Percentiles rank a stretch among this genome's conserved stretches.
phyloP scores from a whole-genome alignment of 1,139 yeast genomes.

The Debaryomycetaceae sp. region DNA sequence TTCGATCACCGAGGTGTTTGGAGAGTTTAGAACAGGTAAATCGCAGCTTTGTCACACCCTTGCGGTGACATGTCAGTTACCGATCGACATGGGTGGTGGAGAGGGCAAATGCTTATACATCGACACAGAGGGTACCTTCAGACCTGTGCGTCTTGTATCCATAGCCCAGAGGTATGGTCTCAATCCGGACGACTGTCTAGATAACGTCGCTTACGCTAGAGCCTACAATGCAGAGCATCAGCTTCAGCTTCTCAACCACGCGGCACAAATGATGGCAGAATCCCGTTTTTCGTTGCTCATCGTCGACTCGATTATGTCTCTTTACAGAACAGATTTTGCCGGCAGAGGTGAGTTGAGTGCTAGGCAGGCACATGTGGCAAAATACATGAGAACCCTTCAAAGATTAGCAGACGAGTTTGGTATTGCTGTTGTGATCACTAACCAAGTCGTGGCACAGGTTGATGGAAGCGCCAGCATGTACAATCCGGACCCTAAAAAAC shows the following conservation, averaged over 20 bases:
- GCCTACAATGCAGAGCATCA: slow-evolving; percentile 98
- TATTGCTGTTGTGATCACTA: slow-evolving; percentile 95
- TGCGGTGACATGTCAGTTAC: slow-evolving; percentile 95
- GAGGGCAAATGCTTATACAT: slow-evolving; percentile 96
- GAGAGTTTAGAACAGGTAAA: slow-evolving; percentile 97
- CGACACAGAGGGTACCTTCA: slow-evolving; percentile 95
- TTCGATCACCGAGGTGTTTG: slow-evolving; percentile 92
- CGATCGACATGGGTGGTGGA: slow-evolving; percentile 98
- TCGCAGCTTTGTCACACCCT: slow-evolving; percentile 95
- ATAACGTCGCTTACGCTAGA: slow-evolving; percentile 95
- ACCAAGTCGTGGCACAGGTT: slow-evolving; percentile 97
- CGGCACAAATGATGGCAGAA: slow-evolving; percentile 96
- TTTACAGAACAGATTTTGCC: slow-evolving; percentile 89
- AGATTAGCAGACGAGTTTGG: slow-evolving; percentile 97
- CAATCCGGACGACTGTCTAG: slow-evolving; percentile 91
- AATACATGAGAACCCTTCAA: slow-evolving; percentile 86
- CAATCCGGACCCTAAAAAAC: slow-evolving; percentile 98
- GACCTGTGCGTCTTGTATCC: slow-evolving; percentile 86
- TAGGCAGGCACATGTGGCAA: slow-evolving; percentile 91
- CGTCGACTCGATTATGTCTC: slow-evolving; percentile 95
- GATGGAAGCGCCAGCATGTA: slow-evolving; percentile 83
- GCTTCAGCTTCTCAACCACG: slow-evolving; percentile 77
- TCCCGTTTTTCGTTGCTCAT: slow-evolving; percentile 77
- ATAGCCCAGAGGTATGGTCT: slow-evolving; percentile 91
- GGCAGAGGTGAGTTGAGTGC: slow-evolving; percentile 98